Evolutionary conservation across 192 early-diverging fungal species (phyloP).

Genomic region (Allomyces arbusculus): DNA sequence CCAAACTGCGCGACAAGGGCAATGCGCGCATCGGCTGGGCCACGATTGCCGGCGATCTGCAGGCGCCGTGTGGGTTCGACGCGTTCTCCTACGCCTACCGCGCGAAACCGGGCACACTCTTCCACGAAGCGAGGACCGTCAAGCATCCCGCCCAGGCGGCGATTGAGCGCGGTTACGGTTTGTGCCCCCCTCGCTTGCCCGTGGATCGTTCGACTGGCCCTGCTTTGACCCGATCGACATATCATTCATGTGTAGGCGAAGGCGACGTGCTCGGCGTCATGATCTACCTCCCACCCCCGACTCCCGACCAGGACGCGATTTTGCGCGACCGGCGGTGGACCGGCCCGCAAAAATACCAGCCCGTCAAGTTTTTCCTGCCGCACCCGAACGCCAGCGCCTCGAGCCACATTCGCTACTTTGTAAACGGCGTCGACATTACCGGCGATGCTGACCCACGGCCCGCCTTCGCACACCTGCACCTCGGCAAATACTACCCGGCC

Average conservation of each 20-base stretch:
- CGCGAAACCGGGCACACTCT: constrained; percentile 41
- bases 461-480: not conserved
- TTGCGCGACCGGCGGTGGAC: constrained; percentile 21
- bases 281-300: constrained; percentile 21
- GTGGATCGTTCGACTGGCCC: no score
- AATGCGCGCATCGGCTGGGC: constrained; percentile 53
- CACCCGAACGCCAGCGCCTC: constrained; percentile 5
- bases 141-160: no score
- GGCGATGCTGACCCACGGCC: constrained; percentile 41
- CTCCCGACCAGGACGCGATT: constrained; percentile 19
- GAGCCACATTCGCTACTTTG: constrained; percentile 43
- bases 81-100: constrained; percentile 49
- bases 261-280: constrained; percentile 24
- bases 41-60: constrained; percentile 54
- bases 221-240: no score
- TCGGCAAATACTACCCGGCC: constrained; percentile 56
- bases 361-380: constrained; percentile 17
- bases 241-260: no score
- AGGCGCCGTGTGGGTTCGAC: constrained; percentile 56
- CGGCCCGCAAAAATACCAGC: constrained; percentile 17
- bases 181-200: no score
- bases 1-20: constrained; percentile 23
- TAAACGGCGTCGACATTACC: constrained; percentile 30
- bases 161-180: no score
- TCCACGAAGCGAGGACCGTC: constrained; percentile 21